Percentiles rank a stretch among this genome's conserved stretches.
Conservation (phyloP, 768 basidiomycete genomes). For the Suillus discolor region DNA sequence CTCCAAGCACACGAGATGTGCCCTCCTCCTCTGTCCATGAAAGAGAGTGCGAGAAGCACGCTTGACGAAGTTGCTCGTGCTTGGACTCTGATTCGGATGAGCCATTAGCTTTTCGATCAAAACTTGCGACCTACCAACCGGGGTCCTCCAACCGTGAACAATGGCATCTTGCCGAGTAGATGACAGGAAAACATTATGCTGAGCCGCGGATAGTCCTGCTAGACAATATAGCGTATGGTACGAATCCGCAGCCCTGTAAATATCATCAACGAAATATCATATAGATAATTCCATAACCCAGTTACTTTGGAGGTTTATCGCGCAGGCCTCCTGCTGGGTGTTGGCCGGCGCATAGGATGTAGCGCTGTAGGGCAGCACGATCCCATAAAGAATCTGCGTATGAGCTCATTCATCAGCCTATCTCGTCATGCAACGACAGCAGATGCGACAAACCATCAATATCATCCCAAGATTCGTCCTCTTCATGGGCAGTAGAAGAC, state of each 20-base stretch:
- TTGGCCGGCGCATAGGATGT: slow-evolving; percentile 85
- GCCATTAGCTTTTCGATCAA: background rate
- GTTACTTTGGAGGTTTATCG: slow-evolving; percentile 95
- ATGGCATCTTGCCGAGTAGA: slow-evolving; percentile 37
- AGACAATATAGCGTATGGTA: slow-evolving; percentile 96
- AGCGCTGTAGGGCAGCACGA: slow-evolving; percentile 79
- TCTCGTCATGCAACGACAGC: background rate
- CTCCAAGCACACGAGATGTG: slow-evolving; percentile 58
- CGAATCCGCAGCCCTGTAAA: slow-evolving; percentile 75
- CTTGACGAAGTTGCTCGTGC: slow-evolving; percentile 36
- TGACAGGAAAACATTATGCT: slow-evolving; percentile 70
- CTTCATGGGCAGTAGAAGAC: slow-evolving; percentile 12
- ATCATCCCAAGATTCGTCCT: slow-evolving; percentile 66
- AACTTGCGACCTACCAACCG: slow-evolving; percentile 17
- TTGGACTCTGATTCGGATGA: slow-evolving; percentile 22
- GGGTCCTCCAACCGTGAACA: slow-evolving; percentile 39
- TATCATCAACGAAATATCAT: slow-evolving; percentile 2
- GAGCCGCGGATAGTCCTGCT: slow-evolving; percentile 85
- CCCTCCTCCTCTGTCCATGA: slow-evolving; percentile 73
- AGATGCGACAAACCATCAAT: slow-evolving; percentile 51
- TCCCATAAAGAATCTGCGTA: slow-evolving; percentile 52
- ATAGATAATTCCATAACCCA: background rate
- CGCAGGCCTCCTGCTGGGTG: slow-evolving; percentile 83
- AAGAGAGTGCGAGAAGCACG: slow-evolving; percentile 56
- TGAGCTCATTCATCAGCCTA: slow-evolving; percentile 27